Base-by-base conservation (phyloP, 1,284 basidiomycete genomes). In the Microbotryum silenes-acaulis region DNA sequence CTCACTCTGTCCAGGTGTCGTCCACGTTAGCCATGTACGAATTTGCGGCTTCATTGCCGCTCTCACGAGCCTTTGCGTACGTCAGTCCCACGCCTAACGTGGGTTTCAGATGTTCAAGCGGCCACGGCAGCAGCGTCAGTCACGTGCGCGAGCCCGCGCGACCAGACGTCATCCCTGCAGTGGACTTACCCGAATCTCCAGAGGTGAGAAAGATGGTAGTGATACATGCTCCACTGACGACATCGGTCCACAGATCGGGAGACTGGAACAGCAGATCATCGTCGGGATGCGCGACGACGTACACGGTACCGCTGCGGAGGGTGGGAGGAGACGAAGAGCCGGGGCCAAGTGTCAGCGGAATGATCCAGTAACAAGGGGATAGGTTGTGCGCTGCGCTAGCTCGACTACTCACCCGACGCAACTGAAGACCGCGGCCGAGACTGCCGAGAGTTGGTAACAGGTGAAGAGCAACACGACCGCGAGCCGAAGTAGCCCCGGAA, bases 31-130 rank as follows among this genome's bases (percentile, higher is more conserved):
- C 54, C 64, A 69, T 69, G 20, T 62, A 52, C 0, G 69, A 67
- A 27, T 66, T 64, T 5, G 65, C 67, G 8, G 68, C 69, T 42
- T 65, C 65, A 29, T 71, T 71, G 20, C 69, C 69, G 10, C 47
- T 21, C 56, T 71, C 67, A 1, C 69, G 62, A 42, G 60, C 46
- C 20, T 55, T 49, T 4, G 59, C 46, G 49, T 69, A 71, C 4
- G 57, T 50, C 14, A 45, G 29, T 44, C 65, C 66, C 23, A 42
- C 37, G 16, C 37, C 37, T 42, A 18, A 10, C 14, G 16, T 42
- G 37, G 16, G 37, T 42, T 10, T 18, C 37, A 42, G 6, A 42
- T 12, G 37, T 42, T 42, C 14, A 18, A 42, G 37, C 37, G 37
- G 37, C 37, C 12, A 18, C 16, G 37, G 37, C 37, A 42, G 16